Evolutionary conservation across 352 stramenopile genomes (phyloP), one percentile per base, ranked within the genome.

Genomic region (Globisporangium radiosum): DNA sequence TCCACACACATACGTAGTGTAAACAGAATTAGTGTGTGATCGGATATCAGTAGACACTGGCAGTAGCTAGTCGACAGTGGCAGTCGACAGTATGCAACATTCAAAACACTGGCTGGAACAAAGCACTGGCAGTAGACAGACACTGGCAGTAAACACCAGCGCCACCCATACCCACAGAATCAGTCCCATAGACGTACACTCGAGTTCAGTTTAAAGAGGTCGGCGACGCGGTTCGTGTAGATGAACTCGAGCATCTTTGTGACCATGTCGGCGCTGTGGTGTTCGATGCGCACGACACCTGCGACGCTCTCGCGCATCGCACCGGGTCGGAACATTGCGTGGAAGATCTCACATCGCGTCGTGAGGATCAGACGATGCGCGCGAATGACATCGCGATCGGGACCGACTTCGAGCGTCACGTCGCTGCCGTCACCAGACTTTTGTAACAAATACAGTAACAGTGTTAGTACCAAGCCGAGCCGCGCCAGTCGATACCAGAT

Each of bases 181-280:
- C 25, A 33, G 25, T 33, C 25, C 25, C 25, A 33, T 25, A 15
- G 25, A 76, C 78, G 45, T 71, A 93, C 85, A 43, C 80, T 80
- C 1, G 81, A 87, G 48, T 71, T 85, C 42, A 92, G 72, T 60
- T 89, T 90, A 56, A 50, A 50, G 51, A 97, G 70, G 57, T 95
- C 88, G 14, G 79, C 68, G 7, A 97, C 81, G 10, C 79, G 74
- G 66, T 97, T 96, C 4, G 89, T 96, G 69, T 97, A 97, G 53
- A 97, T 92, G 61, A 93, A 97, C 73, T 97, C 89, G 48, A 97
- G 79, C 81, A 97, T 95, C 74, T 94, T 93, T 51, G 74, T 72
- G 45, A 97, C 84, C 69, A 95, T 95, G 13, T 93, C 81, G 6
- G 74, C 68, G 3, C 76, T 81, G 60, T 93, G 76, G 54, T 93